A percentile compares a stretch with the other conserved stretches of the same genome.
phyloP scores from a whole-genome alignment of 1,284 basidiomycete genomes.

The Phaffia rhodozyma region DNA sequence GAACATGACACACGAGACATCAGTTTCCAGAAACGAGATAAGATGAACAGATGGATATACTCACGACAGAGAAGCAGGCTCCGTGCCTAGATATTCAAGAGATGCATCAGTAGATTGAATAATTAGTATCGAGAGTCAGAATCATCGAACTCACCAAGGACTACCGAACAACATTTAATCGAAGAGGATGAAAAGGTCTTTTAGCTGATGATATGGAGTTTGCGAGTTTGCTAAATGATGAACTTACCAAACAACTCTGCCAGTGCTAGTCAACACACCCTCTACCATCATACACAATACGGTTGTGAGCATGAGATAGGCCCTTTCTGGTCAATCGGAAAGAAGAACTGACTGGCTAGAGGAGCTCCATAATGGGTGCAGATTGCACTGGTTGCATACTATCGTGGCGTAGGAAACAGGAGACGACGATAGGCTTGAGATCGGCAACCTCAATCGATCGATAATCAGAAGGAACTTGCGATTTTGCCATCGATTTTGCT shows the following conservation, averaged over 20 bases:
- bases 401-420: background rate
- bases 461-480: background rate
- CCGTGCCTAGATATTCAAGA: constrained; percentile 24
- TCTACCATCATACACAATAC: constrained; percentile 47
- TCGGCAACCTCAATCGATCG: constrained; percentile 12
- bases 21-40: background rate
- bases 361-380: constrained; percentile 29
- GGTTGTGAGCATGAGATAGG: background rate
- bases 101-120: background rate
- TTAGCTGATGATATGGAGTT: background rate
- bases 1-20: background rate
- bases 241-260: constrained; percentile 76
- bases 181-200: no score
- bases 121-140: background rate
- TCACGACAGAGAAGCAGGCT: constrained; percentile 54
- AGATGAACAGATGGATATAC: no score
- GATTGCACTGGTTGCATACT: constrained; percentile 23
- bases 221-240: constrained; percentile 53
- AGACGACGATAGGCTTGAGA: constrained; percentile 32
- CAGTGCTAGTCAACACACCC: constrained; percentile 67
- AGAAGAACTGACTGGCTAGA: constrained; percentile 23
- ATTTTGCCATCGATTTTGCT: constrained; percentile 59
- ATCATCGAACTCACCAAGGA: background rate
- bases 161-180: no score
- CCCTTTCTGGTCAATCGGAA: background rate